phyloP scores from a whole-genome alignment of 805 yeast genomes.

The Kodamaea lidongshanica region DNA sequence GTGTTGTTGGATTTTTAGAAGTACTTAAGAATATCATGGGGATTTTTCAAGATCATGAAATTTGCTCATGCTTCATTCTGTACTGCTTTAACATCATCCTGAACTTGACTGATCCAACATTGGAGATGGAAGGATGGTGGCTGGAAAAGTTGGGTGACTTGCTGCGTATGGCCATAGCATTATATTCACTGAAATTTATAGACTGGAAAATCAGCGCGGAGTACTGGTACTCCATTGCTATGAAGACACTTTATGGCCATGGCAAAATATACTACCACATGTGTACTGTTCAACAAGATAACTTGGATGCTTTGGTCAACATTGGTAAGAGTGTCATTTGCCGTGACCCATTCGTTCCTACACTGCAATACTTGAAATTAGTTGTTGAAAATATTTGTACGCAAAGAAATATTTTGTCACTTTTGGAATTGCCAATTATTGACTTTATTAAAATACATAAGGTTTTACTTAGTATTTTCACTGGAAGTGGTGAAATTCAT shows the following conservation, averaged over 20 bases:
- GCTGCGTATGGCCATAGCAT: conserved; percentile 81
- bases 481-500: conserved; percentile 22
- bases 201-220: conserved; percentile 85
- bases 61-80: conserved; percentile 67
- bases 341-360: conserved; percentile 78
- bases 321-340: conserved; percentile 75
- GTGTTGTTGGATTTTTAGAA: conserved; percentile 74
- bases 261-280: conserved; percentile 84
- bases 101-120: conserved; percentile 47
- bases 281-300: conserved; percentile 78
- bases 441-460: conserved; percentile 64
- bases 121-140: conserved; percentile 71
- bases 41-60: conserved; percentile 70
- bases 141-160: conserved; percentile 80
- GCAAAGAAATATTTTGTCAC: conserved; percentile 53
- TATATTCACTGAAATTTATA: conserved; percentile 70
- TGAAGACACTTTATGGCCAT: conserved; percentile 70
- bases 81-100: conserved; percentile 61
- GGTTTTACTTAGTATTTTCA: conserved; percentile 51
- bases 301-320: conserved; percentile 70
- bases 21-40: conserved; percentile 69
- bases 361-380: conserved; percentile 68
- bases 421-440: conserved; percentile 53
- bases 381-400: conserved; percentile 74
- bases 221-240: conserved; percentile 73